Percentiles rank a stretch among this genome's conserved stretches.
phyloP scores from a whole-genome alignment of 2,329 filamentous ascomycete species.

The Ceratocystis eucalypticola region DNA sequence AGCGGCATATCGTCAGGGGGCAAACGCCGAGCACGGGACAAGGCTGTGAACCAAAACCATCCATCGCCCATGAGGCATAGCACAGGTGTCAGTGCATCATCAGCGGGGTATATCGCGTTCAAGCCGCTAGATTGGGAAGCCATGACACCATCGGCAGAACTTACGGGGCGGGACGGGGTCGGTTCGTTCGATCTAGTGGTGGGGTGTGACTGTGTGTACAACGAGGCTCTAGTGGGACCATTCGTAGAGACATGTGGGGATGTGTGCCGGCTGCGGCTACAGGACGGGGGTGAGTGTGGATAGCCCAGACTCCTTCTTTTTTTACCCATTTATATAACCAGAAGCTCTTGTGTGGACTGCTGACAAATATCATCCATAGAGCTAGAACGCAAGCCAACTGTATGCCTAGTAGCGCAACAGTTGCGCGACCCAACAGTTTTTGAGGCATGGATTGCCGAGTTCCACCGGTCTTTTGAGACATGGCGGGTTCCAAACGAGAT shows the following conservation, averaged over 20 bases:
- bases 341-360: too few species aligned
- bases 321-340: too few species aligned
- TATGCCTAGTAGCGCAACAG: conserved; percentile 81
- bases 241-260: conserved; percentile 73
- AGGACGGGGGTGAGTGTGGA: not conserved
- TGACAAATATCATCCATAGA: conserved; percentile 8
- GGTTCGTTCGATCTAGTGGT: conserved; percentile 54
- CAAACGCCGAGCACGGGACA: not conserved
- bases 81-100: not conserved
- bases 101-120: conserved; percentile 36
- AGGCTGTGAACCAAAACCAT: not conserved
- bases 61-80: too few species aligned
- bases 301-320: not conserved
- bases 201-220: conserved; percentile 92
- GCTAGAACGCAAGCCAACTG: conserved; percentile 34
- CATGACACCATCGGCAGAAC: conserved; percentile 35
- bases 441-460: conserved; percentile 61
- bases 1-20: not conserved
- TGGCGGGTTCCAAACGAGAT: conserved; percentile 61
- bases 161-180: conserved; percentile 22
- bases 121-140: conserved; percentile 72
- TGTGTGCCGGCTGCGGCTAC: conserved; percentile 46
- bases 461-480: conserved; percentile 51
- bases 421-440: conserved; percentile 76
- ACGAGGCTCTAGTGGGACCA: conserved; percentile 68